A percentile compares a stretch with the other conserved stretches of the same genome.
These are phyloP conservation scores for Hyaloraphidium curvatum DNA, from an alignment of 192 early-diverging fungal genomes.

Conservation along the genomic window DNA sequence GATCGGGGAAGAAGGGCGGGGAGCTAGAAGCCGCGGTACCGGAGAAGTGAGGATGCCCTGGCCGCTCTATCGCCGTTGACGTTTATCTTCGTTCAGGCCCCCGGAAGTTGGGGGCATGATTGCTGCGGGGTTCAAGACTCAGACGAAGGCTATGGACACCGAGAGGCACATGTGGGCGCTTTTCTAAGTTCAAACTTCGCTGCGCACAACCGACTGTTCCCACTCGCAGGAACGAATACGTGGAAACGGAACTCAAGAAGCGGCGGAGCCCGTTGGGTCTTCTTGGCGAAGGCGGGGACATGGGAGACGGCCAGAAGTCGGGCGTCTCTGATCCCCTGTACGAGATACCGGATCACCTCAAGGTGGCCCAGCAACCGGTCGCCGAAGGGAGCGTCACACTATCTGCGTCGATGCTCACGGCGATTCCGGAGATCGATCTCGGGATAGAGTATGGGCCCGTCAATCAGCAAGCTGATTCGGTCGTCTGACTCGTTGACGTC, in stretches of 20 bases:
- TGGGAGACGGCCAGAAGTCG: not conserved
- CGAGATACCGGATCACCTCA: constrained; percentile 39
- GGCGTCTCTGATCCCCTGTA: constrained; percentile 40
- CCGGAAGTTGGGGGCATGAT: constrained; percentile 7
- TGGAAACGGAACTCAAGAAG: constrained; percentile 55
- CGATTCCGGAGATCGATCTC: constrained; percentile 79
- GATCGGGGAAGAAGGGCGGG: constrained; percentile 19
- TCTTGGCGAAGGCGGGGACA: constrained; percentile 14
- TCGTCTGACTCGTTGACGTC: constrained; percentile 1
- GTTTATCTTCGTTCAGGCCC: constrained; percentile 11
- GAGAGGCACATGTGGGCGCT: constrained; percentile 17
- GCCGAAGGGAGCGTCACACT: constrained; percentile 71
- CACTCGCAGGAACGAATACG: constrained; percentile 47
- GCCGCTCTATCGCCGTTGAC: constrained; percentile 18
- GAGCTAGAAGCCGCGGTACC: constrained; percentile 33
- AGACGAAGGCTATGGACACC: constrained; percentile 21
- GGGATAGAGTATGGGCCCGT: constrained; percentile 39
- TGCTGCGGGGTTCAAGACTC: constrained; percentile 11
- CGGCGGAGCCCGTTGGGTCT: constrained; percentile 18
- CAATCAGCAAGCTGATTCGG: not conserved
- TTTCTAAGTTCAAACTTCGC: not conserved
- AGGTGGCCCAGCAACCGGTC: constrained; percentile 33
- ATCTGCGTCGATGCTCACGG: constrained; percentile 71
- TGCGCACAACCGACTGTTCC: not conserved
- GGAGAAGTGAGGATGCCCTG: constrained; percentile 31